Conservation (phyloP, 106 monocot genomes). For the Platanthera guangdongensis region DNA sequence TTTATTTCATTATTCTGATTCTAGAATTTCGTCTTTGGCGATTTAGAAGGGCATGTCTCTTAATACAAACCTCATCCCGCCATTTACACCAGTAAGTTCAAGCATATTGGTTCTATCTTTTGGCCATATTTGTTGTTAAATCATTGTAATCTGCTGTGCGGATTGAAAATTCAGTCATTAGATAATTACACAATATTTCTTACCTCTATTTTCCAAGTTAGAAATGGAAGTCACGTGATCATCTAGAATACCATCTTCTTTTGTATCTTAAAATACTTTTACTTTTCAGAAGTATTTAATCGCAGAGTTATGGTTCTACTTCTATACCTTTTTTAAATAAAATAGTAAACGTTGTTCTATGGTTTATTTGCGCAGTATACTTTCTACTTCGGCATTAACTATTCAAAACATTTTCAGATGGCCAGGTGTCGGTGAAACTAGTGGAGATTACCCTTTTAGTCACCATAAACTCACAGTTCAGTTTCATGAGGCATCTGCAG, state of each 20-base stretch:
- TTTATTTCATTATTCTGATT: not conserved
- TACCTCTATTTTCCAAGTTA: not conserved
- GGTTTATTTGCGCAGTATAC: not conserved
- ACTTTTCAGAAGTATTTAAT: not conserved
- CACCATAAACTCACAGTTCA: constrained; percentile 98
- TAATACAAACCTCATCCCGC: not conserved
- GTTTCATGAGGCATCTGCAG: constrained; percentile 85
- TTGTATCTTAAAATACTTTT: not conserved
- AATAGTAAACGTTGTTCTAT: not conserved
- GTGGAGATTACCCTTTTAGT: constrained; percentile 97
- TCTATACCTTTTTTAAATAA: not conserved
- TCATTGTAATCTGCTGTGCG: not conserved
- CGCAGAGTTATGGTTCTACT: not conserved
- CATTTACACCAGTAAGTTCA: not conserved
- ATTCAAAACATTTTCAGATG: constrained; percentile 49
- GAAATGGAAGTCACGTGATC: not conserved
- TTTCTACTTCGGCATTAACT: constrained; percentile 3
- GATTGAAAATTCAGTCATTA: not conserved
- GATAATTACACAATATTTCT: not conserved
- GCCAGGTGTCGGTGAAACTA: constrained; percentile 81
- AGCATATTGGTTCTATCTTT: constrained; percentile 1
- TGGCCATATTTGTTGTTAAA: not conserved
- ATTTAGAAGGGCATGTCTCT: not conserved
- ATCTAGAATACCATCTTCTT: not conserved
- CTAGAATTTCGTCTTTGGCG: not conserved